Evolutionary conservation across 2,329 filamentous ascomycete genomes (phyloP).

Genomic region (Didymella glomerata): DNA sequence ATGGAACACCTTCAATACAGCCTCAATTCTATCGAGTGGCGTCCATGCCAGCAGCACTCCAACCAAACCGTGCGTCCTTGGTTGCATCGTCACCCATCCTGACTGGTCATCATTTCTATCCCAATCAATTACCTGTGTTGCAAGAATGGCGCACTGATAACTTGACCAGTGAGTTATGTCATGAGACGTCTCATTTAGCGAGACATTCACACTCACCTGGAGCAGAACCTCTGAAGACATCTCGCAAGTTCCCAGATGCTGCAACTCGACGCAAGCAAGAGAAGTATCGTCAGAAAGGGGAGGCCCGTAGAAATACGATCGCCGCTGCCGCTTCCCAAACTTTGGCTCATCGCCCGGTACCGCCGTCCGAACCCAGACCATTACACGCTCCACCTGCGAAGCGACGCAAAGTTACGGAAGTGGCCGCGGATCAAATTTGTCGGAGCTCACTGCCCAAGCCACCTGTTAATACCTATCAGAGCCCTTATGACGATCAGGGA

Average conservation of each 20-base stretch:
- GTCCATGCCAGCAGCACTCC: not conserved
- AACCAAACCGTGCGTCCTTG: not conserved
- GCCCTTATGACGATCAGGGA: not conserved
- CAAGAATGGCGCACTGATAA: slow-evolving; percentile 30
- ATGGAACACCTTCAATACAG: not conserved
- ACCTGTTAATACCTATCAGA: not conserved
- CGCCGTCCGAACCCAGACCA: not conserved
- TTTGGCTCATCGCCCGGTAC: not conserved
- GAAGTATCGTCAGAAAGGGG: slow-evolving; percentile 9
- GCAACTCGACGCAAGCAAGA: slow-evolving; percentile 11
- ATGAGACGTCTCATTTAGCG: not conserved
- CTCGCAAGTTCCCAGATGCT: not conserved
- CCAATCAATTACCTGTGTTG: slow-evolving; percentile 8
- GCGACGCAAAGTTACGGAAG: not conserved
- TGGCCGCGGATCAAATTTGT: not conserved
- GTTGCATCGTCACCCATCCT: not conserved
- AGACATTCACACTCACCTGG: not conserved
- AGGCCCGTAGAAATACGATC: slow-evolving; percentile 8
- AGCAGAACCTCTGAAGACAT: not conserved
- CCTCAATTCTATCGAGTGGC: not conserved
- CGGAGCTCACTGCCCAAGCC: too few species aligned
- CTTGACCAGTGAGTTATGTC: not conserved
- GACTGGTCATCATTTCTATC: not conserved
- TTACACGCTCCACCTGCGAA: not conserved
- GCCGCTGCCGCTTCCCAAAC: not conserved